These are phyloP conservation scores for Ustilago hordei DNA, from an alignment of 1,284 basidiomycete species.

Conservation along the genomic window DNA sequence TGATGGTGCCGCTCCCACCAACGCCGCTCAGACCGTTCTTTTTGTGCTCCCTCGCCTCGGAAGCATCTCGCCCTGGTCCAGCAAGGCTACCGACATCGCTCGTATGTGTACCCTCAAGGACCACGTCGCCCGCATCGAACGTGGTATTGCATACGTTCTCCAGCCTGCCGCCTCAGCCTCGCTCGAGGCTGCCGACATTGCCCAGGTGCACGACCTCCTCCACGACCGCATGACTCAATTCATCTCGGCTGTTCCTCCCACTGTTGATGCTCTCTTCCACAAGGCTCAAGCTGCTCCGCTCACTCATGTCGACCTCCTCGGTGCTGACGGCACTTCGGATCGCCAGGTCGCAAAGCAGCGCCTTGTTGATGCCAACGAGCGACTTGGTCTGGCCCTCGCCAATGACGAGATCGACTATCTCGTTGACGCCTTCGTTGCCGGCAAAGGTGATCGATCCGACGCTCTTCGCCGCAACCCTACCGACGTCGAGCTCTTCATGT, in stretches of 20 bases:
- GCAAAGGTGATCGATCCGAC: slow-evolving; percentile 71
- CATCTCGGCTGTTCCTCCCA: slow-evolving; percentile 73
- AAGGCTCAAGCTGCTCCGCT: slow-evolving; percentile 79
- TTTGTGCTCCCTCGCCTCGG: slow-evolving; percentile 65
- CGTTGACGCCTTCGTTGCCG: slow-evolving; percentile 82
- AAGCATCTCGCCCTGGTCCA: slow-evolving; percentile 91
- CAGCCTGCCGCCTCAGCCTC: slow-evolving; percentile 71
- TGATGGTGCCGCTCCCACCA: slow-evolving; percentile 9
- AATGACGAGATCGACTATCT: slow-evolving; percentile 92
- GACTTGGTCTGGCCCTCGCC: slow-evolving; percentile 90
- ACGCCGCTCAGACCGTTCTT: slow-evolving; percentile 70
- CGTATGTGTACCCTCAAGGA: slow-evolving; percentile 81
- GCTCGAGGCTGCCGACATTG: slow-evolving; percentile 47
- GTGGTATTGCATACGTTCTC: slow-evolving; percentile 82
- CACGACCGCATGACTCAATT: slow-evolving; percentile 94
- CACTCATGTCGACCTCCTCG: slow-evolving; percentile 76
- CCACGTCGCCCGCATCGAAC: slow-evolving; percentile 83
- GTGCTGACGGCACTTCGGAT: slow-evolving; percentile 59
- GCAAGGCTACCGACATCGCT: slow-evolving; percentile 93
- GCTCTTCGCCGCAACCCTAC: slow-evolving; percentile 72
- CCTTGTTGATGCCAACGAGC: slow-evolving; percentile 82
- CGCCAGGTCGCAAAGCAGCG: slow-evolving; percentile 54
- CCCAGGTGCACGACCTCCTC: slow-evolving; percentile 46
- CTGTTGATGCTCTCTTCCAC: slow-evolving; percentile 77
- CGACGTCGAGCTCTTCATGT: slow-evolving; percentile 99